Evolutionary conservation across 1,139 yeast genomes (phyloP), one percentile per base, ranked within the genome.

Genomic region (Casaregolazyma suthepensis): DNA sequence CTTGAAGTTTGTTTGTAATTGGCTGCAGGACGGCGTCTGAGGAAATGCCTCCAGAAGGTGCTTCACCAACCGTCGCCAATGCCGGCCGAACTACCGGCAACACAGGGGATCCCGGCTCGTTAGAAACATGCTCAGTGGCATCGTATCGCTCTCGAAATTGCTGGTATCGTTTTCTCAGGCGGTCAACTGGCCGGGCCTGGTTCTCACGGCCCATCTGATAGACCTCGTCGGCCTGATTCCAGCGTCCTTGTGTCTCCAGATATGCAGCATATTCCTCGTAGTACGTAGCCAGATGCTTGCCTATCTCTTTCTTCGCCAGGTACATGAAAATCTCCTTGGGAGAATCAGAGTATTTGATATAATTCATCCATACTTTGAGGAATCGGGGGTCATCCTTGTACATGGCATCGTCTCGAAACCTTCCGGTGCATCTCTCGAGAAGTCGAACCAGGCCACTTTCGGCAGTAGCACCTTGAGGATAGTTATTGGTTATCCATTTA

Each of bases 381-480:
- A 87, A 91, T 50, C 97, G 71, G 0, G 90, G 80, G 65, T 91
- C 97, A 66, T 91, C 86, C 57, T 82, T 84, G 67, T 90, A 91
- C 59, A 79, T 81, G 1, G 71, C 67, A 23, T 77, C 76, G 61
- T 86, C 90, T 61, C 85, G 75, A 64, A 89, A 88, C 59, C 76
- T 75, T 38, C 83, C 78, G 0, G 96, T 83, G 59, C 95, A 85
- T 50, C 83, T 71, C 65, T 90, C 96, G 26, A 90, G 72, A 4
- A 87, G 67, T 20, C 71, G 75, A 18, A 89, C 71, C 52, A 89
- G 72, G 0, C 90, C 91, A 59, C 90, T 85, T 44, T 83, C 86
- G 2, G 76, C 73, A 9, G 79, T 78, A 20, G 78, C 74, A 0
- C 95, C 96, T 46, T 83, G 83, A 0, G 95, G 91, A 60, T 71